Percentiles rank a stretch among this genome's conserved stretches.
phyloP scores from a whole-genome alignment of 2,329 filamentous ascomycete genomes.

The Fusarium mangiferae region DNA sequence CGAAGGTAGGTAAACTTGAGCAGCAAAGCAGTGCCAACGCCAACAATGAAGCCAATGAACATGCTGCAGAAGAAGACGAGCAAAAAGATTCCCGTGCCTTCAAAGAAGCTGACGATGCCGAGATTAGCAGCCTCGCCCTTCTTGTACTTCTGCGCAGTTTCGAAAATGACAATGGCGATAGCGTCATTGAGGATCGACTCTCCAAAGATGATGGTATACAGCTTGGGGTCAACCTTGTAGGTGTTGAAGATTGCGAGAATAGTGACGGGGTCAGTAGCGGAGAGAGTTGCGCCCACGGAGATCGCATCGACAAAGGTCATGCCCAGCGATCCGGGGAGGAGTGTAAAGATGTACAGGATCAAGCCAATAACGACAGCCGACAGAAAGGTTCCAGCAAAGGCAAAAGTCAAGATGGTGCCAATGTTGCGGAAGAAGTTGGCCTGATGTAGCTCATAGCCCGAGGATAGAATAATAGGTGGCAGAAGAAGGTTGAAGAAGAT shows the following conservation, averaged over 20 bases:
- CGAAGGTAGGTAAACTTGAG: slow-evolving; percentile 96
- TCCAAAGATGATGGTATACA: slow-evolving; percentile 98
- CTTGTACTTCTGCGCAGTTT: slow-evolving; percentile 94
- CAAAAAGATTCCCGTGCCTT: slow-evolving; percentile 94
- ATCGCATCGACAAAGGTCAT: slow-evolving; percentile 96
- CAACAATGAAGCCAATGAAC: slow-evolving; percentile 87
- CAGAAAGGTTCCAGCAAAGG: slow-evolving; percentile 96
- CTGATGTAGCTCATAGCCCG: slow-evolving; percentile 96
- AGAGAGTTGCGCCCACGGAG: slow-evolving; percentile 94
- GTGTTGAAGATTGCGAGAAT: slow-evolving; percentile 99
- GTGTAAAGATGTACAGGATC: slow-evolving; percentile 89
- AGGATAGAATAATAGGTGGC: slow-evolving; percentile 97
- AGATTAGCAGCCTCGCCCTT: slow-evolving; percentile 77
- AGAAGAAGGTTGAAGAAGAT: slow-evolving; percentile 99
- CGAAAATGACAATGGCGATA: slow-evolving; percentile 97
- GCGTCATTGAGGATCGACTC: slow-evolving; percentile 98
- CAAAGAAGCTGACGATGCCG: slow-evolving; percentile 84
- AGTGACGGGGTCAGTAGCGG: slow-evolving; percentile 96
- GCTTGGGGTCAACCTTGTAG: slow-evolving; percentile 98
- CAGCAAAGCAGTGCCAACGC: slow-evolving; percentile 85
- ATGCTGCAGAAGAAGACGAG: slow-evolving; percentile 95
- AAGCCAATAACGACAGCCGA: slow-evolving; percentile 94
- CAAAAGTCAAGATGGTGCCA: slow-evolving; percentile 95
- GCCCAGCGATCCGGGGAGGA: slow-evolving; percentile 82
- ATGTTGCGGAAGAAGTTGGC: slow-evolving; percentile 99